phyloP scores from a whole-genome alignment of 306 rosid genomes.

The Cucurbita pepo region DNA sequence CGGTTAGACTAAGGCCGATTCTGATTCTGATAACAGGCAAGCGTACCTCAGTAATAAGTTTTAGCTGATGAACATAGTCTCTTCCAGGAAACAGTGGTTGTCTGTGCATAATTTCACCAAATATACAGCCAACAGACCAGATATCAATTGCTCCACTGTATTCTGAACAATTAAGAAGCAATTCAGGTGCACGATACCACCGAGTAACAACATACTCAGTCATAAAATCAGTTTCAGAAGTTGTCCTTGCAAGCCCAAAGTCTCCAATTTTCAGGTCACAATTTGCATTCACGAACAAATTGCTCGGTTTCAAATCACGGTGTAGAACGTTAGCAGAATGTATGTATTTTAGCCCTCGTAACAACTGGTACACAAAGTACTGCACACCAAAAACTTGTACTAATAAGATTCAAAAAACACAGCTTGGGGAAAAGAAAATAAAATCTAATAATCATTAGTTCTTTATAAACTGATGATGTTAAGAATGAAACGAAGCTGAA shows the following conservation, averaged over 20 bases:
- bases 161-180: slow-evolving; percentile 90
- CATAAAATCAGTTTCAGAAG: slow-evolving; percentile 98
- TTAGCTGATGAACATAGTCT: slow-evolving; percentile 95
- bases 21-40: background rate
- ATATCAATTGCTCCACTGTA: slow-evolving; percentile 94
- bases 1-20: no score
- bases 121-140: slow-evolving; percentile 97
- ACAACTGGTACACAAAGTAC: slow-evolving; percentile 88
- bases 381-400: slow-evolving; percentile 23
- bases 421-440: background rate
- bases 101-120: slow-evolving; percentile 82
- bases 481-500: background rate
- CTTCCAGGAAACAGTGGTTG: slow-evolving; percentile 81
- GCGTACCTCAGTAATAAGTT: slow-evolving; percentile 76
- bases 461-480: background rate
- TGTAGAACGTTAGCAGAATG: slow-evolving; percentile 93
- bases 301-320: slow-evolving; percentile 95
- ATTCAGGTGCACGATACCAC: slow-evolving; percentile 93
- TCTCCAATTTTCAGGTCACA: slow-evolving; percentile 97
- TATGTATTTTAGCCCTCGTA: slow-evolving; percentile 85
- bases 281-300: slow-evolving; percentile 77
- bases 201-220: slow-evolving; percentile 96
- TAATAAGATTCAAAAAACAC: background rate
- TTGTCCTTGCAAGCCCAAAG: slow-evolving; percentile 97
- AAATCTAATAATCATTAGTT: background rate